Conservation (phyloP, 2,329 filamentous ascomycete species). For the Hypoxylon sp. region DNA sequence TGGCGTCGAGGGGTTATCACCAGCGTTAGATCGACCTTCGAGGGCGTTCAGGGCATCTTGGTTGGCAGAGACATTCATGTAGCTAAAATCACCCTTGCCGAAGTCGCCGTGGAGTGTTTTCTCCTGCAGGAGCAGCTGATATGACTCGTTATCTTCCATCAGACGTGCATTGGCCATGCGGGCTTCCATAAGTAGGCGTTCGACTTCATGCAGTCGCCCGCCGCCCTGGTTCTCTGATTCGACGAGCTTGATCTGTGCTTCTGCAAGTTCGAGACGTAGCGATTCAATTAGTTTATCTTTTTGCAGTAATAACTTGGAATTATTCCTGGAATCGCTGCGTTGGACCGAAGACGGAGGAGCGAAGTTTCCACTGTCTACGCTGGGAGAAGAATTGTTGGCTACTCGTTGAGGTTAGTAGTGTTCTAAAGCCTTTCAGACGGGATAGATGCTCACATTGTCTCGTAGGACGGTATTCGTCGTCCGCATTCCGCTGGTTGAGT, state of each 20-base stretch:
- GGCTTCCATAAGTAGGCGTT: conserved; percentile 88
- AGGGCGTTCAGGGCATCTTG: conserved; percentile 73
- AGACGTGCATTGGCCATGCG: conserved; percentile 95
- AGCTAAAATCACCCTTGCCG: conserved; percentile 82
- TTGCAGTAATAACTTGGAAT: conserved; percentile 89
- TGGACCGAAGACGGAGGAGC: conserved; percentile 86
- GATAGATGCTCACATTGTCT: conserved; percentile 64
- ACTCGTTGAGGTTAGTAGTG: conserved; percentile 41
- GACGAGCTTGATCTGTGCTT: conserved; percentile 93
- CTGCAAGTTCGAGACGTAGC: conserved; percentile 89
- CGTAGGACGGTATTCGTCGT: conserved; percentile 68
- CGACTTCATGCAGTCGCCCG: conserved; percentile 87
- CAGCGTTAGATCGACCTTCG: conserved; percentile 61
- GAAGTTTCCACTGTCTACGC: conserved; percentile 81
- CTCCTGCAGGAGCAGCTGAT: conserved; percentile 92
- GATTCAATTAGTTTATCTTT: conserved; percentile 98
- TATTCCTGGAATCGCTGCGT: conserved; percentile 88
- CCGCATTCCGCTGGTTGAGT: conserved; percentile 74
- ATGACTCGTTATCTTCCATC: conserved; percentile 99
- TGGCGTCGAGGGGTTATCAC: conserved; percentile 45
- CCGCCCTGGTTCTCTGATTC: conserved; percentile 95
- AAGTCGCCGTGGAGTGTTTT: conserved; percentile 97
- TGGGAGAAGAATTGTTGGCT: conserved; percentile 72
- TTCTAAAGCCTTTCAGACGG: background rate
- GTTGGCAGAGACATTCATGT: conserved; percentile 68